Conservation (phyloP, 164 flowering plant species). For the grape (Vitis vinifera) region DNA sequence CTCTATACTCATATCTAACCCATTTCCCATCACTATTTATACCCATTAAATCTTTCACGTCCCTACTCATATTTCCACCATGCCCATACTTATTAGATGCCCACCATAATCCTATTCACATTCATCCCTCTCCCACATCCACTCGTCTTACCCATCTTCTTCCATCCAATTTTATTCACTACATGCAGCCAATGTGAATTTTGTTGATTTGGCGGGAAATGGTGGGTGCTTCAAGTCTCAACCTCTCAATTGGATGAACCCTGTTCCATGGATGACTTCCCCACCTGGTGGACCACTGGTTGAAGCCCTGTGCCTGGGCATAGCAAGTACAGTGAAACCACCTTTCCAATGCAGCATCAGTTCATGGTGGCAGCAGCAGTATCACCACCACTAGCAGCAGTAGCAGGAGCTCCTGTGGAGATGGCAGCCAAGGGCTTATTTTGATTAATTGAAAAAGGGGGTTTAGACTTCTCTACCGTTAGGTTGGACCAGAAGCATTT, state of each 20-base stretch:
- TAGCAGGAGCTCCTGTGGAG: conserved; percentile 29
- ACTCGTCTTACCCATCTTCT: too few relatives aligned
- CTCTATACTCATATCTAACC: too few relatives aligned
- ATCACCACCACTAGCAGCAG: conserved; percentile 18
- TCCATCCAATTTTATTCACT: too few relatives aligned
- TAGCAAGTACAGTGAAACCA: conserved; percentile 15
- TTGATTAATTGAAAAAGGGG: conserved; percentile 6
- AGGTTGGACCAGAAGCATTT: background rate
- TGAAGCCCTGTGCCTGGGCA: conserved; percentile 64
- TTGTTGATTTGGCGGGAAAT: conserved; percentile 9
- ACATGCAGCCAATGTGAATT: too few relatives aligned
- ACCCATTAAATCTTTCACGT: too few relatives aligned
- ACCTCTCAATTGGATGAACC: conserved; percentile 40
- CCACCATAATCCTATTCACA: too few relatives aligned
- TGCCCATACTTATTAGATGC: too few relatives aligned
- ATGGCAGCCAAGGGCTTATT: conserved; percentile 18
- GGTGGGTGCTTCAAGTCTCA: conserved; percentile 12
- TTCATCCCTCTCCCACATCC: too few relatives aligned
- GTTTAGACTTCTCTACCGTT: background rate
- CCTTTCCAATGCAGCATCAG: conserved; percentile 10
- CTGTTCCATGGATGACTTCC: conserved; percentile 45
- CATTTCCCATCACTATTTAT: too few relatives aligned
- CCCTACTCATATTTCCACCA: too few relatives aligned
- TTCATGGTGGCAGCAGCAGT: conserved; percentile 22
- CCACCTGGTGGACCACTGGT: conserved; percentile 81